Base-by-base conservation (phyloP, 352 stramenopile genomes). In the Globisporangium rhizosaccharum region DNA sequence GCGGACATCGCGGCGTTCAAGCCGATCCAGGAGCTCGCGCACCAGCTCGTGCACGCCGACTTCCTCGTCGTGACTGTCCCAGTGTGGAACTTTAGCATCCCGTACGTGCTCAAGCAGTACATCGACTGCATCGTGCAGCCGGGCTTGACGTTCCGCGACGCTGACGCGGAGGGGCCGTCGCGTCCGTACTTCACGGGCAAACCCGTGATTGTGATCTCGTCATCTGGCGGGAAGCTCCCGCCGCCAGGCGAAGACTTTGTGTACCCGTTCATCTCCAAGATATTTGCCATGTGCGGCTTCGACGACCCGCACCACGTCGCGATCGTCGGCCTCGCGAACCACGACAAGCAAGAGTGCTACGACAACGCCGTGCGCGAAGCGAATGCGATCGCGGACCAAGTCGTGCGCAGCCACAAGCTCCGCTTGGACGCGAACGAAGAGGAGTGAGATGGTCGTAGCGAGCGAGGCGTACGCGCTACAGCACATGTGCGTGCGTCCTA, bases 101-200 rank as follows among this genome's bases (percentile, higher is more conserved):
- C 79, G 3, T 89, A 88, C 69, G 76, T 86, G 53, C 67, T 92
- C 57, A 92, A 90, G 76, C 82, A 90, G 68, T 92, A 90, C 65
- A 90, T 89, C 48, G 78, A 90, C 60, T 92, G 82, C 65, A 83
- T 88, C 48, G 73, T 90, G 52, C 79, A 90, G 59, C 76, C 78
- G 1, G 79, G 75, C 0, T 53, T 92, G 52, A 92, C 79, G 12
- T 89, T 87, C 71, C 70, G 71, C 37, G 76, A 90, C 51, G 79
- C 82, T 50, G 76, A 92, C 56, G 76, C 70, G 41, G 68, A 70
- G 26, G 76, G 79, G 0, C 77, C 79, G 10, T 85, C 70, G 23
- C 71, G 79, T 9, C 80, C 78, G 37, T 89, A 72, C 61, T 80
- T 89, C 53, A 74, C 63, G 30, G 79, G 75, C 37, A 69, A 72